A percentile compares a stretch with the other conserved stretches of the same genome.
These are phyloP conservation scores for Cercophora samala DNA, from an alignment of 495 filamentous ascomycete genomes.

Conservation along the genomic window DNA sequence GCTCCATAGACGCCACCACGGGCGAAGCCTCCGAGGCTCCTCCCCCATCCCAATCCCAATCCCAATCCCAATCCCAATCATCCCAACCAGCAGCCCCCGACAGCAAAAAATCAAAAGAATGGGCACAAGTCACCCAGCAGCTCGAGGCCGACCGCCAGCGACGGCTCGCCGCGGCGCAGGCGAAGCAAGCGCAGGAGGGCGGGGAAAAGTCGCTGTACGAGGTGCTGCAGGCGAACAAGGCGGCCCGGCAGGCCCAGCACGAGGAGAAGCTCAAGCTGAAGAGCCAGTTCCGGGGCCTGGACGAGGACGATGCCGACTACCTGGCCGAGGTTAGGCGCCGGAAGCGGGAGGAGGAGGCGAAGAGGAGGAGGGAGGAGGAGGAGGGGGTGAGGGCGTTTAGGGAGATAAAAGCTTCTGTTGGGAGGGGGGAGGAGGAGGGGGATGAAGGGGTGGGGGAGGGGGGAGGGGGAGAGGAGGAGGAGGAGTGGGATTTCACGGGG, in stretches of 20 bases:
- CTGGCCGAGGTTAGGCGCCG: constrained; percentile 72
- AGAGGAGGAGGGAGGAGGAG: constrained; percentile 68
- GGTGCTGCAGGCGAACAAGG: constrained; percentile 90
- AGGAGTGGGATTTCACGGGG: constrained; percentile 15
- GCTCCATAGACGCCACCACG: constrained; percentile 62
- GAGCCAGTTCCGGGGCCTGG: constrained; percentile 91
- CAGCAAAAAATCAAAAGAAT: constrained; percentile 40
- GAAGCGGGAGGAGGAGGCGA: constrained; percentile 66
- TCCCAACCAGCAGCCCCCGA: constrained; percentile 9
- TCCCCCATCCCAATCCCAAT: not conserved
- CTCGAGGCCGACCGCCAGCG: constrained; percentile 55
- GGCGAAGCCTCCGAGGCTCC: constrained; percentile 29
- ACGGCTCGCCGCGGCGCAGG: constrained; percentile 43
- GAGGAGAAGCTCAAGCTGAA: constrained; percentile 82
- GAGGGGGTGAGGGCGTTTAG: constrained; percentile 70
- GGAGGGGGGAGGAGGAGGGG: constrained; percentile 57
- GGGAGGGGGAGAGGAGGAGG: constrained; percentile 25
- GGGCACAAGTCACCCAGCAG: constrained; percentile 72
- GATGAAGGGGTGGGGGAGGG: constrained; percentile 29
- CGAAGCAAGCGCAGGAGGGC: constrained; percentile 30
- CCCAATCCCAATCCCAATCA: no score
- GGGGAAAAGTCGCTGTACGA: constrained; percentile 72
- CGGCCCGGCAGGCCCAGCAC: constrained; percentile 93
- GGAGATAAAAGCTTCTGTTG: constrained; percentile 54
- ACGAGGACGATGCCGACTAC: constrained; percentile 93